Conservation (phyloP, 1,284 basidiomycete species). For the Malassezia arunalokei region DNA sequence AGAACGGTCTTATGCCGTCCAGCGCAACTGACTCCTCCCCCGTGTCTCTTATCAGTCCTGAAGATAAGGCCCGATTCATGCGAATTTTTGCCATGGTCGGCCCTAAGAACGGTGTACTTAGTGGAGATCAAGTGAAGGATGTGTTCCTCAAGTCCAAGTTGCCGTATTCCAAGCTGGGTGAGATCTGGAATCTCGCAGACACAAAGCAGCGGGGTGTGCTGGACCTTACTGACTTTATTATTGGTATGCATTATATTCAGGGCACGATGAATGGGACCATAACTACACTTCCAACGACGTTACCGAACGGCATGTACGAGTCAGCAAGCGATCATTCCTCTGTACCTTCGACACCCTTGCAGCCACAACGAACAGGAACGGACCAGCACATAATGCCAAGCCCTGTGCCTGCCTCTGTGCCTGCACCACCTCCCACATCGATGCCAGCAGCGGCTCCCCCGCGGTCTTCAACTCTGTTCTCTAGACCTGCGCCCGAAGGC, state of each 20-base stretch:
- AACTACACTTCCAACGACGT: conserved; percentile 59
- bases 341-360: conserved; percentile 1
- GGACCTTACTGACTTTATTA: conserved; percentile 81
- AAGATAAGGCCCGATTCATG: conserved; percentile 42
- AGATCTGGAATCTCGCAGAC: conserved; percentile 93
- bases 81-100: conserved; percentile 44
- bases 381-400: not conserved
- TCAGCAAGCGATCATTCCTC: conserved; percentile 49
- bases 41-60: conserved; percentile 23
- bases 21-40: conserved; percentile 15
- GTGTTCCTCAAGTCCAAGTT: conserved; percentile 89
- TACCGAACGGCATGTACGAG: conserved; percentile 86
- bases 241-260: conserved; percentile 88
- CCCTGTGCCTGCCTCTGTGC: not conserved
- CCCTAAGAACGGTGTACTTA: conserved; percentile 32
- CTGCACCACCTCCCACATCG: conserved; percentile 20
- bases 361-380: conserved; percentile 13
- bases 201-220: conserved; percentile 80
- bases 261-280: conserved; percentile 67
- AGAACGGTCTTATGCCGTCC: conserved; percentile 48
- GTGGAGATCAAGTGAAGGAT: conserved; percentile 78
- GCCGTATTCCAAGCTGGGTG: conserved; percentile 72
- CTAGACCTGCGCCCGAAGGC: conserved; percentile 29
- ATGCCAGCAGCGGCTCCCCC: conserved; percentile 55
- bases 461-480: conserved; percentile 50